phyloP scores from a whole-genome alignment of 345 rosid genomes.

The Raphanus sativus region DNA sequence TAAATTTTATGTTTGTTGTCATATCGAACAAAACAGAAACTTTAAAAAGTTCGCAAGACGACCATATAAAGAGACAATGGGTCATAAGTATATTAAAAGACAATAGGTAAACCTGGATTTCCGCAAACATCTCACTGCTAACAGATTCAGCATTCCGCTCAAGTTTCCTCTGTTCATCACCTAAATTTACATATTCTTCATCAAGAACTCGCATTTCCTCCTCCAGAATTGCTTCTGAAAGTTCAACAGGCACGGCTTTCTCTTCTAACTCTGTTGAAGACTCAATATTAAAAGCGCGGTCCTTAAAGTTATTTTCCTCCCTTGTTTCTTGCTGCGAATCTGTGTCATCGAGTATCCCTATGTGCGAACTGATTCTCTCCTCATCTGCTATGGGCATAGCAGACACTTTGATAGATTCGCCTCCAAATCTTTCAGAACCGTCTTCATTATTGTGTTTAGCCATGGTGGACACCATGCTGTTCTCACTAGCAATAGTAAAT shows the following conservation, averaged over 20 bases:
- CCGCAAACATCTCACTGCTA: constrained; percentile 90
- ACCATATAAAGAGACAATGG: neutral
- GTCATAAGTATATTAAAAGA: constrained; percentile 12
- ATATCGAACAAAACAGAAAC: constrained; percentile 3
- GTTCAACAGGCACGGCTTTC: constrained; percentile 37
- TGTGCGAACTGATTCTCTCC: constrained; percentile 36
- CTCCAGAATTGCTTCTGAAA: constrained; percentile 58
- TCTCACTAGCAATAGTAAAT: constrained; percentile 38
- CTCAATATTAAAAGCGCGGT: constrained; percentile 22
- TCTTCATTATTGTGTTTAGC: constrained; percentile 37
- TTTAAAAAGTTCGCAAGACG: neutral
- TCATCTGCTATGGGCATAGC: constrained; percentile 31
- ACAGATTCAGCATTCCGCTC: constrained; percentile 95
- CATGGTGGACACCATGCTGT: constrained; percentile 34
- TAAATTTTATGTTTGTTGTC: neutral
- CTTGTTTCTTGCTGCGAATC: constrained; percentile 36
- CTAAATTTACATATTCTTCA: constrained; percentile 60
- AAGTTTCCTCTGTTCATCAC: constrained; percentile 80
- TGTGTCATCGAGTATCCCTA: constrained; percentile 36
- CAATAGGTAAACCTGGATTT: constrained; percentile 68
- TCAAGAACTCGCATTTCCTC: constrained; percentile 64
- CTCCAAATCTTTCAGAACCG: constrained; percentile 28
- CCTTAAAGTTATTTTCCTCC: constrained; percentile 15
- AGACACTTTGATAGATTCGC: constrained; percentile 32
- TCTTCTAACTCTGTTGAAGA: constrained; percentile 31